These are phyloP conservation scores for Suillus bovinus DNA, from an alignment of 768 basidiomycete genomes.

Conservation along the genomic window DNA sequence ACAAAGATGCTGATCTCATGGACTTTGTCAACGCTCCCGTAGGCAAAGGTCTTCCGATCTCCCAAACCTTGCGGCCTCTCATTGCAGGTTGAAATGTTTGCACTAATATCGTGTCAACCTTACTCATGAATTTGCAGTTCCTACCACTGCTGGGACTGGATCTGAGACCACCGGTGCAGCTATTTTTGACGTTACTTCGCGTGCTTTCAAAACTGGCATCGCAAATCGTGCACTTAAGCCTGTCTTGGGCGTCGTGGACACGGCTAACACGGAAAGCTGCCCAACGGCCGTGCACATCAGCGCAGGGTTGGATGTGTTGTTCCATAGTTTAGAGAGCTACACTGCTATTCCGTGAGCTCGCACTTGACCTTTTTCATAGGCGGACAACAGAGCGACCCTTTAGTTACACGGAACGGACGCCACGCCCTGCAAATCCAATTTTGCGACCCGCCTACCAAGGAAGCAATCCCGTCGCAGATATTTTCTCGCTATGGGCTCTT, in stretches of 20 bases:
- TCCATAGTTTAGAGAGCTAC: constrained; percentile 94
- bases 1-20: constrained; percentile 89
- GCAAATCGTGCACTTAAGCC: constrained; percentile 91
- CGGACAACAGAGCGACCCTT: constrained; percentile 12
- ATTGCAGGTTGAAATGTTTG: constrained; percentile 62
- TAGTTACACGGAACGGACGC: constrained; percentile 88
- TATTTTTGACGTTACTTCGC: constrained; percentile 90
- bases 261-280: constrained; percentile 88
- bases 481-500: constrained; percentile 94
- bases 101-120: background rate
- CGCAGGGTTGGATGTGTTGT: constrained; percentile 92
- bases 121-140: constrained; percentile 40
- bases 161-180: constrained; percentile 95
- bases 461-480: constrained; percentile 91
- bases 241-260: constrained; percentile 83
- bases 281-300: constrained; percentile 92
- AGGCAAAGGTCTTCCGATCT: constrained; percentile 87
- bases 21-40: constrained; percentile 98
- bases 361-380: background rate
- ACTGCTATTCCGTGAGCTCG: constrained; percentile 83
- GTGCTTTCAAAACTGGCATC: constrained; percentile 95
- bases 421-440: constrained; percentile 88
- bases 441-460: constrained; percentile 92
- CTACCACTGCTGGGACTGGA: constrained; percentile 84
- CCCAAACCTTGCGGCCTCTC: constrained; percentile 71